Evolutionary conservation across 208 protist species (phyloP), one percentile per base, ranked within the genome.

Genomic region (Jaenimonas drosophilae): DNA sequence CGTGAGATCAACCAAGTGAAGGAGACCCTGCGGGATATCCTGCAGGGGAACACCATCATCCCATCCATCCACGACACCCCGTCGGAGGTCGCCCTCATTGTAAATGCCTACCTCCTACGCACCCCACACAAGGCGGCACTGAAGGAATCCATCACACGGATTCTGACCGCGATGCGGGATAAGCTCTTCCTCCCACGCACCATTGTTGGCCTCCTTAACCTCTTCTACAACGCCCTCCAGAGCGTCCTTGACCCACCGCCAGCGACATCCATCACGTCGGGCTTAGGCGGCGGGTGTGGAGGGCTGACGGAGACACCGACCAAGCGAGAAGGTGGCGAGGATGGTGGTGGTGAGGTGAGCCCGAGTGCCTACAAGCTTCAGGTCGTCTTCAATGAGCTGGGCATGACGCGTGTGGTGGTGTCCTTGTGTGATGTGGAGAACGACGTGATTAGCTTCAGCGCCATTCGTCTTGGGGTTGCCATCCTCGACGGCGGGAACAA

Each of bases 401-500:
- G 79, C n/a, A 64, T 76, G 65, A 59, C 65, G 38, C 45, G 54
- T 33, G 57, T 79, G 12, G 76, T 78, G 28, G 43, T 76, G 1
- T 62, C 64, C 2, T 60, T 86, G 25, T 70, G 63, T 44, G 64
- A 45, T 4, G 27, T 76, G 12, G 63, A 76, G 19, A 63, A 88
- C 59, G 69, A 79, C 9, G 67, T 83, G 12, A 33, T 88, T 17
- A 70, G 70, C 12, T 72, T 81, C 48, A 77, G 63, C 53, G 77
- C 78, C 2, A 45, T 79, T 1, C 70, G 65, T 0, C 66, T 92
- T 11, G 64, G 67, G 37, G 66, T 76, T 2, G 74, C 69, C 6
- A 49, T 89, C 3, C 66, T 93, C 4, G 76, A 93, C 30, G 76
- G 75, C 26, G 84, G 84, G 39, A 93, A 93, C 55, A 37, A 42